Evolutionary conservation across 2,329 filamentous ascomycete genomes (phyloP), one percentile per base, ranked within the genome.

Genomic region (Fusarium tjaetaba): DNA sequence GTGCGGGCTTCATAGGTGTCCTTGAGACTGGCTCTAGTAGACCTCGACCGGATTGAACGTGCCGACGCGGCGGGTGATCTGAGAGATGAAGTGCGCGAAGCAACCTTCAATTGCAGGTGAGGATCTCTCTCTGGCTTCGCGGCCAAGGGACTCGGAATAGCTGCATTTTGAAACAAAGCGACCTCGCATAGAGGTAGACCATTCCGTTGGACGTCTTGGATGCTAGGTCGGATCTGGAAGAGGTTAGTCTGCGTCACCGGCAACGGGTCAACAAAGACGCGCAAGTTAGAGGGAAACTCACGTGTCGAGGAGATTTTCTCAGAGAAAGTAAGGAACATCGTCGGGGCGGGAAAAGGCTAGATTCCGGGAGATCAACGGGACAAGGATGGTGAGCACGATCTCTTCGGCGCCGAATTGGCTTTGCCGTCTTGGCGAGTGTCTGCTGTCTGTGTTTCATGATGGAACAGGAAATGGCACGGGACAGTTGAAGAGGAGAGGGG

Each of bases 1-100:
- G 65, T 70, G 32, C 52, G 66, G 14, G 67, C 67, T 49, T 70
- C 66, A 36, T 70, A 70, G 18, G 52, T 43, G 4, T 70, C 67
- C 28, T 26, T 65, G 13, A 70, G 28, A 16, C 46, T 59, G 7
- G 46, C 46, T n/a, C 59, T 34, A 5, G 41, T 24, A 16, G 65
- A 65, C 22, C 64, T 58, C 4, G 52, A 70, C 34, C 52, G 38
- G 26, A 49, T 20, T 14, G 67, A 70, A 6, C 30, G 60, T 7
- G 36, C 36, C 20, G 66, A 49, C 22, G 41, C 15, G 52, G 66
- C 41, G 20, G 42, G 20, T 26, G 67, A 59, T 16, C 48, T 34
- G 11, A 59, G 15, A 15, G 67, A 70, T 4, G 67, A 36, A 7
- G 66, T 39, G 5, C 36, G 51, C 2, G 67, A 70, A 18, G 36